Percentiles rank a stretch among this genome's conserved stretches.
Conservation (phyloP, 805 yeast species). For the Cyberlindnera lachancei region DNA sequence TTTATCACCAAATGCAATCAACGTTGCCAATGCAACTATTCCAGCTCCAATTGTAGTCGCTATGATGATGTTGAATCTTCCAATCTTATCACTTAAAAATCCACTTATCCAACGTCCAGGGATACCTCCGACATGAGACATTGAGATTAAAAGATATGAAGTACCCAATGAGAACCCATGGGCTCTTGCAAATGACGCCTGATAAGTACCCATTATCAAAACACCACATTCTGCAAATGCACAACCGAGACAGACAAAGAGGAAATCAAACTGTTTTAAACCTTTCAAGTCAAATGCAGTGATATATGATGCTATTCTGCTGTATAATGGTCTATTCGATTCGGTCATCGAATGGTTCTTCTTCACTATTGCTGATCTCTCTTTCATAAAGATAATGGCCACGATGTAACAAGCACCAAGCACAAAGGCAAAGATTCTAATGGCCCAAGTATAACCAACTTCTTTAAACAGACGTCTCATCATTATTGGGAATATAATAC, state of each 20-base stretch:
- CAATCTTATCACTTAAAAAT: constrained; percentile 28
- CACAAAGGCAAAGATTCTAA: constrained; percentile 41
- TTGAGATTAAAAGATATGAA: constrained; percentile 34
- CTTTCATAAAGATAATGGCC: constrained; percentile 29
- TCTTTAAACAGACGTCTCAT: constrained; percentile 36
- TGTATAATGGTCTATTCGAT: constrained; percentile 19
- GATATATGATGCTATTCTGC: constrained; percentile 19
- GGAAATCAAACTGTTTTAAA: constrained; percentile 36
- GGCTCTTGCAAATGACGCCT: constrained; percentile 37
- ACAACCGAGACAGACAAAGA: constrained; percentile 34
- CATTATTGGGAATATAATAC: constrained; percentile 45
- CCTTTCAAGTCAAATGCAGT: constrained; percentile 27
- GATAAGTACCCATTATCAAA: constrained; percentile 36
- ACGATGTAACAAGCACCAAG: constrained; percentile 28
- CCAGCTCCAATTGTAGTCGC: constrained; percentile 26
- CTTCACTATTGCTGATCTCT: constrained; percentile 35
- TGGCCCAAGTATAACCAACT: constrained; percentile 50
- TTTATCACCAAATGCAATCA: constrained; percentile 31
- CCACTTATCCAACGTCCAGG: constrained; percentile 29
- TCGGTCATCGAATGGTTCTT: no score
- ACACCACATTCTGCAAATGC: constrained; percentile 39
- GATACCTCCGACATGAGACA: constrained; percentile 29
- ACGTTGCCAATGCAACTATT: constrained; percentile 27
- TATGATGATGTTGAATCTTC: constrained; percentile 41
- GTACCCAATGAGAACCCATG: constrained; percentile 21